phyloP scores from a whole-genome alignment of 352 stramenopile genomes.

The Pythium aristosporum region DNA sequence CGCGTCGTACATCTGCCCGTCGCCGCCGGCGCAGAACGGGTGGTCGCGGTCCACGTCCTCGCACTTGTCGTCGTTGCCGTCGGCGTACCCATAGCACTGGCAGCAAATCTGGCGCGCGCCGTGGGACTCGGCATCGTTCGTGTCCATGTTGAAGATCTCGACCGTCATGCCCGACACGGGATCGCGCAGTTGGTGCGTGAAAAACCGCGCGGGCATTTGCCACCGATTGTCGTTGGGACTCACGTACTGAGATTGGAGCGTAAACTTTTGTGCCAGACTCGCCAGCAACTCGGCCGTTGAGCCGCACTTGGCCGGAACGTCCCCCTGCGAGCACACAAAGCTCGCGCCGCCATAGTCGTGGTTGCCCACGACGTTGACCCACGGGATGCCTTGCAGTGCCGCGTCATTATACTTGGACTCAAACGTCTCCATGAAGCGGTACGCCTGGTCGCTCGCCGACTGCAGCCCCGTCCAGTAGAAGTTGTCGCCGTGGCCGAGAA shows the following conservation, averaged over 20 bases:
- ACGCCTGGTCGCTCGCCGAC: constrained; percentile 45
- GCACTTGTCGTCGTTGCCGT: constrained; percentile 55
- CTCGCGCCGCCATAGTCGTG: constrained; percentile 83
- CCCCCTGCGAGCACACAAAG: constrained; percentile 58
- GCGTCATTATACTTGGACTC: constrained; percentile 68
- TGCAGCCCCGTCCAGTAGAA: constrained; percentile 71
- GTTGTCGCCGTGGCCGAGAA: constrained; percentile 48
- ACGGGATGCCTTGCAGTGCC: constrained; percentile 61
- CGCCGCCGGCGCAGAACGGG: constrained; percentile 48
- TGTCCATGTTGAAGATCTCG: constrained; percentile 86
- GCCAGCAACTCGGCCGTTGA: constrained; percentile 47
- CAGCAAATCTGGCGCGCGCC: constrained; percentile 74
- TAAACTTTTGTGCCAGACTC: constrained; percentile 62
- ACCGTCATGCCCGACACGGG: constrained; percentile 43
- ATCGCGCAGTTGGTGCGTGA: constrained; percentile 57
- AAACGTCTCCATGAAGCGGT: constrained; percentile 77
- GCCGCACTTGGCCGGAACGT: constrained; percentile 40
- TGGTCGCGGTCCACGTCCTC: constrained; percentile 60
- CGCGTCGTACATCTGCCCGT: constrained; percentile 63
- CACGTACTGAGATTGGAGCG: constrained; percentile 67
- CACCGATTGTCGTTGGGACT: constrained; percentile 79
- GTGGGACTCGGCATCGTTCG: constrained; percentile 57
- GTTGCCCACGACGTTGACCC: constrained; percentile 84
- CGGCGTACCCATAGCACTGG: constrained; percentile 77
- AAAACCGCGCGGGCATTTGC: constrained; percentile 77